phyloP scores from a whole-genome alignment of 768 basidiomycete species.

The Amyloporia xantha region DNA sequence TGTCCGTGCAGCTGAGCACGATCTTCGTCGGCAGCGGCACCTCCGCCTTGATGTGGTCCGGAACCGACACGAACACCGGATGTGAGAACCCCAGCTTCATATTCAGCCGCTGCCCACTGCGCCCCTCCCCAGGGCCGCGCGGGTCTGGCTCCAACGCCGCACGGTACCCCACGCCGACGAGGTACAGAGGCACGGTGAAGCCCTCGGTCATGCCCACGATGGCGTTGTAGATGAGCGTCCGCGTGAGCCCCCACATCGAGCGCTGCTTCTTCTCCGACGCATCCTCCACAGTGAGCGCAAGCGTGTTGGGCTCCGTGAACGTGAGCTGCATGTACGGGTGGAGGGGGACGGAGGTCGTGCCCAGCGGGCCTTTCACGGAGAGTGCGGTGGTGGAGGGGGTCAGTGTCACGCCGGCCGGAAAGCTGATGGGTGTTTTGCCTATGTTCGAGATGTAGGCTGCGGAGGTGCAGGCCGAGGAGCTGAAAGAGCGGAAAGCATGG shows the following conservation, averaged over 20 bases:
- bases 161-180: conserved; percentile 95
- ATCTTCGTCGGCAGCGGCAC: conserved; percentile 84
- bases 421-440: conserved; percentile 41
- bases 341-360: conserved; percentile 41
- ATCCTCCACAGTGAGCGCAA: conserved; percentile 45
- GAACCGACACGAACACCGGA: conserved; percentile 76
- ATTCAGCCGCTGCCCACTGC: conserved; percentile 63
- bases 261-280: conserved; percentile 69
- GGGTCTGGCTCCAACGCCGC: conserved; percentile 81
- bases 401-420: conserved; percentile 45
- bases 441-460: conserved; percentile 36
- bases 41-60: conserved; percentile 71
- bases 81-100: conserved; percentile 95
- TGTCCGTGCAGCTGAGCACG: conserved; percentile 75
- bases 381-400: conserved; percentile 29
- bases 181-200: conserved; percentile 73
- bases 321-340: conserved; percentile 39
- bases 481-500: conserved; percentile 35
- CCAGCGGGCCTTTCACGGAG: conserved; percentile 54
- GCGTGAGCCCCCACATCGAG: conserved; percentile 92
- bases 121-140: conserved; percentile 43
- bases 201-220: conserved; percentile 86
- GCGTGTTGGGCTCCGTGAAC: conserved; percentile 25
- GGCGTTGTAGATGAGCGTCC: conserved; percentile 85
- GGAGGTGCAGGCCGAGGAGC: conserved; percentile 34